Base-by-base conservation (phyloP, 495 filamentous ascomycete species). In the Penicillium subrubescens region DNA sequence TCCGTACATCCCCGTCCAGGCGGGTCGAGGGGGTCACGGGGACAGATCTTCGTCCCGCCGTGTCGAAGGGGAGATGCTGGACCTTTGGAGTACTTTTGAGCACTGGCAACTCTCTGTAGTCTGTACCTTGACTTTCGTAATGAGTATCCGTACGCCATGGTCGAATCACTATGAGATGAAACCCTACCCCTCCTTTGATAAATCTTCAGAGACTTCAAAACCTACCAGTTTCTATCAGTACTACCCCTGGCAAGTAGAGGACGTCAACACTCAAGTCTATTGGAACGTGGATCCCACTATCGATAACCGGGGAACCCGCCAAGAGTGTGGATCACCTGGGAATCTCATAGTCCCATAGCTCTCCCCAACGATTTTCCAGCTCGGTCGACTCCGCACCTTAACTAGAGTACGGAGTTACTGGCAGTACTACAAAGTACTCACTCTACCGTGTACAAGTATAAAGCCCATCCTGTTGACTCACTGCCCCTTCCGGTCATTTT, bases 291-390 rank as follows among this genome's bases (percentile, higher is more conserved):
- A 67, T 56, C 48, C 59, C 51, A 58, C 68, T 67, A 65, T 69
- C 66, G 63, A 67, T 69, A 69, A 69, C 61, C 54, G 62, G 65
- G 70, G 63, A 73, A 64, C 66, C 71, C 71, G 73, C 73, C 71
- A 67, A 70, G 67, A 64, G 64, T 71, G 64, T 71, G 64, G 68
- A n/a, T 61, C 25, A 27, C 25, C 25, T 27, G 25, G 25, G 25
- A 27, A 27, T 27, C 25, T 27, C 25, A 27, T 27, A 27, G 25
- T 63, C 56, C 50, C 69, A 71, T 66, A 73, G 70, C 70, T 75
- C 64, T 65, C 72, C 72, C 72, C 73, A 75, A 75, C 73, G 54
- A 66, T 73, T 73, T 55, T 48, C 64, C 17, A 48, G 56, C 3
- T 0, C 31, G 51, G 51, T 31, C 5, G 29, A 53, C 27, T 31